Conservation (phyloP, 306 rosid species). For the Astragalus membranaceus region DNA sequence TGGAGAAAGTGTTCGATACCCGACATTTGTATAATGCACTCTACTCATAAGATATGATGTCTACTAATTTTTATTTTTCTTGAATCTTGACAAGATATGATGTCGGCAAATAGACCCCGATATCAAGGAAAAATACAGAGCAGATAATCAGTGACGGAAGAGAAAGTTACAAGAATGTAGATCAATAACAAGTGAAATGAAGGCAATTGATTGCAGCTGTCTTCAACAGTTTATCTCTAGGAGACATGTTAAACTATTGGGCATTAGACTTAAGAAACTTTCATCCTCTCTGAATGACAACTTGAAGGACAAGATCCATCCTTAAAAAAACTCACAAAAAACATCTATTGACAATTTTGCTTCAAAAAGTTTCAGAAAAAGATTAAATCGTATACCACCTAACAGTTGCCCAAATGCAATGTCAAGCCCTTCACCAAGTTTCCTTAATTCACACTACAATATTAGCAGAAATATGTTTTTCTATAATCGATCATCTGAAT, state of each 20-base stretch:
- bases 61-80: background rate
- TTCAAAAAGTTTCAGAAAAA: slow-evolving; percentile 8
- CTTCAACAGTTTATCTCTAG: too few species aligned
- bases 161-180: background rate
- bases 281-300: background rate
- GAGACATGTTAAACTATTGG: background rate
- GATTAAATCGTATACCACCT: background rate
- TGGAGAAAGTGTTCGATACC: background rate
- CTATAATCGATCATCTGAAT: background rate
- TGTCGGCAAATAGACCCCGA: background rate
- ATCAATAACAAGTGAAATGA: background rate
- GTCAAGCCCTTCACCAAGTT: background rate
- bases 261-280: background rate
- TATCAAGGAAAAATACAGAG: background rate
- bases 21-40: background rate
- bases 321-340: background rate
- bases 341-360: background rate
- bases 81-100: background rate
- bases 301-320: background rate
- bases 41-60: background rate
- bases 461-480: background rate
- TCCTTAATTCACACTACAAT: background rate
- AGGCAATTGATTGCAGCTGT: too few species aligned
- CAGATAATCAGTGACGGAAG: background rate
- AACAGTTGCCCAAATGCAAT: background rate